These are phyloP conservation scores for Betula pendula DNA, from an alignment of 306 rosid species.

Conservation along the genomic window DNA sequence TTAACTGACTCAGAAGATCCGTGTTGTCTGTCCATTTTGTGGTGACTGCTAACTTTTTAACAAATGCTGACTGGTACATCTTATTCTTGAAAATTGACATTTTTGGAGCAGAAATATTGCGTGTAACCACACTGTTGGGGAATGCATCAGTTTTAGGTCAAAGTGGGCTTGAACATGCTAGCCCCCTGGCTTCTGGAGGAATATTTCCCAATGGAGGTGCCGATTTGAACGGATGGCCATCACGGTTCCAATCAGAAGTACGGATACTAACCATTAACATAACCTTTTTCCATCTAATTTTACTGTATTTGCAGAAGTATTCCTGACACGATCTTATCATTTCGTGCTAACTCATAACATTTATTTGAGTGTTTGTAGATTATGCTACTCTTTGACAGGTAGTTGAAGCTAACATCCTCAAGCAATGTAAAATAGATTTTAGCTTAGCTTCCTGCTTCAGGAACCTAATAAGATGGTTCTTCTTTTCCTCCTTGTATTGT, in stretches of 20 bases:
- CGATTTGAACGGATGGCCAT: slow-evolving; percentile 87
- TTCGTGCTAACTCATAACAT: slow-evolving; percentile 64
- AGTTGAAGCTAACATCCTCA: slow-evolving; percentile 66
- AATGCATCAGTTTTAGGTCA: slow-evolving; percentile 99
- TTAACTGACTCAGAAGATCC: slow-evolving; percentile 82
- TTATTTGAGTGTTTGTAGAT: slow-evolving; percentile 57
- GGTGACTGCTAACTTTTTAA: slow-evolving; percentile 94
- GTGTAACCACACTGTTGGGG: slow-evolving; percentile 99
- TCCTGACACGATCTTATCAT: slow-evolving; percentile 73
- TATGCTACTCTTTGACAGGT: slow-evolving; percentile 60
- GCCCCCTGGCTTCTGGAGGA: slow-evolving; percentile 99
- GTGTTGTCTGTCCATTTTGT: slow-evolving; percentile 78
- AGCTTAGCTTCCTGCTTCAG: slow-evolving; percentile 37
- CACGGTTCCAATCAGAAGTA: slow-evolving; percentile 99
- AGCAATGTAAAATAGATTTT: slow-evolving; percentile 42
- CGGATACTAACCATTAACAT: slow-evolving; percentile 99
- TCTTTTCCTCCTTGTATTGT: slow-evolving; percentile 19
- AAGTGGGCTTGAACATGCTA: slow-evolving; percentile 99
- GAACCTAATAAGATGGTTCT: slow-evolving; percentile 35
- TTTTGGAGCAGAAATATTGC: slow-evolving; percentile 99
- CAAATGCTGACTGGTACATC: slow-evolving; percentile 99
- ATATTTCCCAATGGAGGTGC: slow-evolving; percentile 91
- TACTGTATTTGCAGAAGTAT: slow-evolving; percentile 66
- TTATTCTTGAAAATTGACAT: slow-evolving; percentile 98
- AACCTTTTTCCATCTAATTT: slow-evolving; percentile 89